Evolutionary conservation across 257 asterid species (phyloP), one percentile per base, ranked within the genome.

Genomic region (Cynanchum wilfordii): DNA sequence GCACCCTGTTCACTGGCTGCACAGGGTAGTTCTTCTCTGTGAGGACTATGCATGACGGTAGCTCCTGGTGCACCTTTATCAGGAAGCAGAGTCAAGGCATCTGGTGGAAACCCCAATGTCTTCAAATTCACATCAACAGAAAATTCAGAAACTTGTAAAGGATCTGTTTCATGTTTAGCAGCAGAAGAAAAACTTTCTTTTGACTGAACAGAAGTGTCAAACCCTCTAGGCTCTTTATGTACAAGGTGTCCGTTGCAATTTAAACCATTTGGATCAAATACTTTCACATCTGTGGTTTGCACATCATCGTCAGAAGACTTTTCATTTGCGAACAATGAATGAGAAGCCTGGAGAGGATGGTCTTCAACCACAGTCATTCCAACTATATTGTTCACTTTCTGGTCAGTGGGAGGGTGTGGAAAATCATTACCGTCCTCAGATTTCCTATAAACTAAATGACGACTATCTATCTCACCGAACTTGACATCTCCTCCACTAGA

Each of bases 241-340:
- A 58, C 80, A 77, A 49, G 65, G 38, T 87, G 80, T 25, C 81
- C 76, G 44, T 74, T 68, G 66, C 67, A 70, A 58, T 66, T 75
- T 50, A 86, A 51, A 82, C 76, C 69, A 78, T 69, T 69, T 71
- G 72, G 79, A 63, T 77, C n/a, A 73, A 73, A 83, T 65, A 79
- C 74, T 76, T 75, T 86, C 75, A 84, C 92, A 73, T 71, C 65
- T 40, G 68, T 75, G 74, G 77, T 83, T 74, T 85, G 77, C 60
- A 79, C 85, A 72, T 81, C 85, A 75, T 90, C 94, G 83, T 85
- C 90, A 55, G 82, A 56, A 67, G 87, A 72, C 69, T 76, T 74
- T 76, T 83, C 87, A 71, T 79, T 84, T 72, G 81, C 83, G 77
- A 87, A 73, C 44, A 66, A 42, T 40, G 82, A 64, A 52, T 72